Evolutionary conservation across 208 protist species (phyloP), one percentile per base, ranked within the genome.

Genomic region (Naegleria gruberi): DNA sequence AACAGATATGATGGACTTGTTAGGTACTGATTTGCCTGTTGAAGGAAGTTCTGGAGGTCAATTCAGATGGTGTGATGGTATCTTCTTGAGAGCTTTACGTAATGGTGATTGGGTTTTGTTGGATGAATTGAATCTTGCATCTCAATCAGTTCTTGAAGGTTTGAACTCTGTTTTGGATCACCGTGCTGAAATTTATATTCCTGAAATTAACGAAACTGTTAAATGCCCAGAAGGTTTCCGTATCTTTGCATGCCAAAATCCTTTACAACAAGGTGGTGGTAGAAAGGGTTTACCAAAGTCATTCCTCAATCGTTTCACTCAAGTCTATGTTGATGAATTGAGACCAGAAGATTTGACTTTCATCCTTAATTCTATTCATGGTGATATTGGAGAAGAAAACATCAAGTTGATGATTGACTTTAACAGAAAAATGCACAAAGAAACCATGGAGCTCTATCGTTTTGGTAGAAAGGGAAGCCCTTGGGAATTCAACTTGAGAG

Each of bases 151-250:
- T 34, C 93, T 99, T 37, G 99, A 99, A 94, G 99, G 99, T 77
- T 95, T 99, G n/a, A 99, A 99, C 95, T 96, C 99, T 7, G 94
- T 99, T 74, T 95, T 99, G 17, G 99, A 99, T 95, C 99, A 99
- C 92, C 93, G 99, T 43, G 96, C 95, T 15, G 92, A 95, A 1
- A 94, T 98, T 37, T 98, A 96, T 91, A 96, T 98, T 83, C 97
- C 97, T n/a, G 96, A 98, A 91, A 91, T 98, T 30, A 94, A 95
- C 90, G 91, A 96, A 92, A 94, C 96, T 89, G 96, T 97, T 46
- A 45, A 17, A 4, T 93, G 93, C 44, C 84, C 91, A 44, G 90
- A 93, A 17, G 93, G 93, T 41, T 99, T 99, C 92, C 94, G 98
- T 89, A 94, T 99, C 0, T 99, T 99, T 95, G 99, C 97, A 0